phyloP scores from a whole-genome alignment of 495 filamentous ascomycete species.

The Schizothecium vesticola region DNA sequence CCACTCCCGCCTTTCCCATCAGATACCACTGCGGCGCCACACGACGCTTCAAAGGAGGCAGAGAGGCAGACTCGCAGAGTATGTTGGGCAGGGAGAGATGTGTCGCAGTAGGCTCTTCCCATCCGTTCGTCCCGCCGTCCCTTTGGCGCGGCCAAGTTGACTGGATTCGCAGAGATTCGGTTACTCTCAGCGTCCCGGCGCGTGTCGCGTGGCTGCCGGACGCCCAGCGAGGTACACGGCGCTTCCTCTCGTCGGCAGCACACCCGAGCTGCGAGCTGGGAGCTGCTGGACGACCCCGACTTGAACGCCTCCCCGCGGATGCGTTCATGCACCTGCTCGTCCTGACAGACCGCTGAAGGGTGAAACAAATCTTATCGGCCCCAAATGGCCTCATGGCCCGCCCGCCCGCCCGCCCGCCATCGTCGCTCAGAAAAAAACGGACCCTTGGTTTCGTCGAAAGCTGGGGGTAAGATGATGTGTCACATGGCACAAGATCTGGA shows the following conservation, averaged over 20 bases:
- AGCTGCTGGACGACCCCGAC: constrained; percentile 3
- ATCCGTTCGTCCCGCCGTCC: not conserved
- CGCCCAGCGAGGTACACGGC: constrained; percentile 4
- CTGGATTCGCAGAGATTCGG: not conserved
- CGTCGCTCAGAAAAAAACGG: constrained; percentile 17
- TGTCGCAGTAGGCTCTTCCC: not conserved
- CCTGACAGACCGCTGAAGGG: constrained; percentile 20
- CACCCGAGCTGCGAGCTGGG: constrained; percentile 4
- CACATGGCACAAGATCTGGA: constrained; percentile 38
- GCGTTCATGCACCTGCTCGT: constrained; percentile 17
- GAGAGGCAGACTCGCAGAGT: too few relatives aligned
- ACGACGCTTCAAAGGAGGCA: not conserved
- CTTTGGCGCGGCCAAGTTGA: not conserved
- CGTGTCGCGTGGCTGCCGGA: constrained; percentile 1
- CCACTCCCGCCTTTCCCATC: not conserved
- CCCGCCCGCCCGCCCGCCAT: constrained; percentile 20
- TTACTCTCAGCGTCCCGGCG: not conserved
- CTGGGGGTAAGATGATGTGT: constrained; percentile 31
- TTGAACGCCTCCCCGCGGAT: constrained; percentile 12
- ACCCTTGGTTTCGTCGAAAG: constrained; percentile 20
- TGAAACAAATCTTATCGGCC: constrained; percentile 24
- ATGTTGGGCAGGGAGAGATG: not conserved
- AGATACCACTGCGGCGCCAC: not conserved
- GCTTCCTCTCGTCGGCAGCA: constrained; percentile 9
- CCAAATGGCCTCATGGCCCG: constrained; percentile 25